Percentiles rank a stretch among this genome's conserved stretches.
Evolutionary conservation across 768 basidiomycete genomes (phyloP).

Genomic region (Rhodotorula babjevae): DNA sequence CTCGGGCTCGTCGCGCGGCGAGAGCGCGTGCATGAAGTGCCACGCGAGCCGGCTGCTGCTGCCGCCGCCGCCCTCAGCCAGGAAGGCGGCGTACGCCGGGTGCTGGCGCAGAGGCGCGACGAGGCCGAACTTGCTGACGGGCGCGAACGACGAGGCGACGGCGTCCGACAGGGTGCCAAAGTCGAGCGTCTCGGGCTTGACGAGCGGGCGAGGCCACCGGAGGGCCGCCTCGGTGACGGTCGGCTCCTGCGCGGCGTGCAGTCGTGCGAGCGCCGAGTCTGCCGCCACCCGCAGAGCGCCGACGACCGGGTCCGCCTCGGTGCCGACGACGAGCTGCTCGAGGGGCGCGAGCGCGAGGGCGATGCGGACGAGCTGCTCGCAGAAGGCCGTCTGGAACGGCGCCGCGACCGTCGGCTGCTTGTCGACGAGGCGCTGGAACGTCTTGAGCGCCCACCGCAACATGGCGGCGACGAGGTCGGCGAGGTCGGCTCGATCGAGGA

Average conservation of each 20-base stretch:
- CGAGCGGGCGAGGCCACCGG: conserved; percentile 13
- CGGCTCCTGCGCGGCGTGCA: not conserved
- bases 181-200: not conserved
- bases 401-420: not conserved
- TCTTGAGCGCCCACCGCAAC: conserved; percentile 51
- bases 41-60: conserved; percentile 2
- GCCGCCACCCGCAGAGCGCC: conserved; percentile 48
- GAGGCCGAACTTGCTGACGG: conserved; percentile 25
- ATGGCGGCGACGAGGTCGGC: conserved; percentile 45
- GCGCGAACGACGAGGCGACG: conserved; percentile 19
- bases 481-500: conserved; percentile 67
- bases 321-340: too few relatives aligned
- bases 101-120: not conserved
- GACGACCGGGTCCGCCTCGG: conserved; percentile 46
- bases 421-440: conserved; percentile 56
- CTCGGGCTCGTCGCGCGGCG: too few relatives aligned
- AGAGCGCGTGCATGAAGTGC: conserved; percentile 19
- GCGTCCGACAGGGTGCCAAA: conserved; percentile 3
- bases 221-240: conserved; percentile 4
- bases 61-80: not conserved
- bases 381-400: conserved; percentile 1
- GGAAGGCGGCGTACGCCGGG: not conserved
- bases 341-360: not conserved
- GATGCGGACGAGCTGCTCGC: conserved; percentile 37
- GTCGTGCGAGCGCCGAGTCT: conserved; percentile 49